These are phyloP conservation scores for Camelina hispida DNA, from an alignment of 345 rosid genomes.

Conservation along the genomic window DNA sequence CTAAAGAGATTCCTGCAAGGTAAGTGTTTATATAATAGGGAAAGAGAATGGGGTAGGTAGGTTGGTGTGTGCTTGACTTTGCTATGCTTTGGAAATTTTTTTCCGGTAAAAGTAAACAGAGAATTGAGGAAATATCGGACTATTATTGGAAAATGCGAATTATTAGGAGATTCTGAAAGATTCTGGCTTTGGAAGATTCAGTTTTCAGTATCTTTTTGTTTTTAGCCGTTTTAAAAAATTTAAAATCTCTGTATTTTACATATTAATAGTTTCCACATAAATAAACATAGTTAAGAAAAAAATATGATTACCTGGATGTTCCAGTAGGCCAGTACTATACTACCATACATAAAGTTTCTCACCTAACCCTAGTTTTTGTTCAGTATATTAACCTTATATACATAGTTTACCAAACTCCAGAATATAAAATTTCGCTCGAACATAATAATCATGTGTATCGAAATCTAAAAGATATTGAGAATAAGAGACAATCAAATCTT, in stretches of 20 bases:
- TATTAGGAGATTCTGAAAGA: conserved; percentile 41
- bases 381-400: neutral
- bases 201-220: conserved; percentile 21
- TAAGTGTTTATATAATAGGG: conserved; percentile 25
- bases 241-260: neutral
- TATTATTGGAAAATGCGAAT: conserved; percentile 35
- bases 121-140: conserved; percentile 28
- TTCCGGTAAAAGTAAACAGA: conserved; percentile 17
- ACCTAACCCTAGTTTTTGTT: conserved; percentile 19
- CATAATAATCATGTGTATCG: neutral
- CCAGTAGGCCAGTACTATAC: neutral
- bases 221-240: neutral
- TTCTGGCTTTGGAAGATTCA: conserved; percentile 37
- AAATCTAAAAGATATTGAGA: neutral
- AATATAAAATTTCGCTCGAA: neutral
- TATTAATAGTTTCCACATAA: neutral
- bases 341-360: neutral
- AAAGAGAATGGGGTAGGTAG: conserved; percentile 19
- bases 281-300: neutral
- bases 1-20: conserved; percentile 22
- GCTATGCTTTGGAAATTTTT: neutral
- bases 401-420: neutral
- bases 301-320: neutral
- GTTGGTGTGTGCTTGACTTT: conserved; percentile 34
- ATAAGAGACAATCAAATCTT: too few species aligned